Base-by-base conservation (phyloP, 805 yeast genomes). In the Jamesozyma rosinii region DNA sequence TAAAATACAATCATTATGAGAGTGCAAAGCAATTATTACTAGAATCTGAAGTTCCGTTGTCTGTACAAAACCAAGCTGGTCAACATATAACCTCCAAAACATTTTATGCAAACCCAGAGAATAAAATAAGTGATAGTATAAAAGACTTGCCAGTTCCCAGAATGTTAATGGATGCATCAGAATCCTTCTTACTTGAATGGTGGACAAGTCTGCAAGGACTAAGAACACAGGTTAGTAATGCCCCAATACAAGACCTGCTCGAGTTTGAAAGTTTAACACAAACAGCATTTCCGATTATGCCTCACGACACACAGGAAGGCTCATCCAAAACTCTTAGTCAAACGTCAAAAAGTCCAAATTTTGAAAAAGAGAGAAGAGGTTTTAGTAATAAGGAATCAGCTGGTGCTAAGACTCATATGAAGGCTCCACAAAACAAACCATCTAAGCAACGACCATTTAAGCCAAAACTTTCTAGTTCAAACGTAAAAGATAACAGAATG, bases 131-230 rank as follows among this genome's bases (percentile, higher is more conserved):
- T 13, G 18, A 10, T 15, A 18, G 18, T n/a, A 17, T 33, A 9
- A 18, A 33, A 11, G 21, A 33, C 13, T 14, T 33, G 5, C 36
- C 36, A 5, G 19, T 8, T 5, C 64, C 66, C 1, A 59, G 66
- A 44, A 67, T 66, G 68, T 53, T 68, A 35, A 64, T 65, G 65
- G 57, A 66, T 18, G 59, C 67, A 2, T 63, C 65, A 5, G 75
- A 71, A n/a, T 64, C 75, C 1, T 72, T 73, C 46, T 54, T 75
- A 15, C 54, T 69, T 37, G 78, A 75, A 46, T 75, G 81, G 81
- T 75, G 78, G 77, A 65, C 67, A 37, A 59, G 70, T 9, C 51
- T 75, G 4, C 27, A 35, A 22, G 13, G 14, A 5, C n/a, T 31
- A 15, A 24, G 29, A 24, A 8, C 29, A 8, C 29, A 24, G 29